phyloP scores from a whole-genome alignment of 2,329 filamentous ascomycete genomes.

The Lecanosticta acicola region DNA sequence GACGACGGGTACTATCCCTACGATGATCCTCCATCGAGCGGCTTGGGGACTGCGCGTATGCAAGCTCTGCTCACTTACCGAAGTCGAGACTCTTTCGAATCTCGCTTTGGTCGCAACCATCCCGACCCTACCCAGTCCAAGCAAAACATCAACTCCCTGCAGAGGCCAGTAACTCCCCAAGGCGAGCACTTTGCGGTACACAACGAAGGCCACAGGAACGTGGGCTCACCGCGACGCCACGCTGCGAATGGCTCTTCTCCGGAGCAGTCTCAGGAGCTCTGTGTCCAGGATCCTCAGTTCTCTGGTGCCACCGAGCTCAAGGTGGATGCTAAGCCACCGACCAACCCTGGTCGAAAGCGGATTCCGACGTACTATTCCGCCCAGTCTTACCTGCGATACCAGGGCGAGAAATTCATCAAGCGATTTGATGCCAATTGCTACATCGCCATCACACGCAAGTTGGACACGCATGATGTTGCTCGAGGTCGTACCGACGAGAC shows the following conservation, averaged over 20 bases:
- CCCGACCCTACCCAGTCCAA: conserved; percentile 71
- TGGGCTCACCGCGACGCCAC: conserved; percentile 42
- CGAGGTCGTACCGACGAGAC: conserved; percentile 20
- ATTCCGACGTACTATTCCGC: conserved; percentile 86
- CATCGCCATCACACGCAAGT: conserved; percentile 95
- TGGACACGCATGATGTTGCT: conserved; percentile 86
- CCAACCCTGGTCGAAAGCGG: conserved; percentile 35
- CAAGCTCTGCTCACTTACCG: conserved; percentile 91
- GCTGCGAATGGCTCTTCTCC: conserved; percentile 14
- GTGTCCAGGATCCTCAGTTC: conserved; percentile 43
- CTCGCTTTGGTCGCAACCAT: conserved; percentile 86
- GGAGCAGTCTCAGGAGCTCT: conserved; percentile 17
- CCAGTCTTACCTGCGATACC: conserved; percentile 94
- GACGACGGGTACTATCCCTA: conserved; percentile 93
- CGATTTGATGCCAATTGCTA: conserved; percentile 98
- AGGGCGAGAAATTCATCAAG: conserved; percentile 92
- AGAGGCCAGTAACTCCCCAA: conserved; percentile 41
- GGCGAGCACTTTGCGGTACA: conserved; percentile 49
- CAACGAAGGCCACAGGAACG: conserved; percentile 48
- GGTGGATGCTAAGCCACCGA: conserved; percentile 18
- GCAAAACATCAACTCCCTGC: conserved; percentile 69
- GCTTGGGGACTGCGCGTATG: conserved; percentile 92
- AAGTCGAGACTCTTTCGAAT: conserved; percentile 93
- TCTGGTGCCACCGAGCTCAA: conserved; percentile 37
- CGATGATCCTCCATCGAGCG: conserved; percentile 76